Evolutionary conservation across 768 basidiomycete species (phyloP), one percentile per base, ranked within the genome.

Genomic region (Grammothele lineata): DNA sequence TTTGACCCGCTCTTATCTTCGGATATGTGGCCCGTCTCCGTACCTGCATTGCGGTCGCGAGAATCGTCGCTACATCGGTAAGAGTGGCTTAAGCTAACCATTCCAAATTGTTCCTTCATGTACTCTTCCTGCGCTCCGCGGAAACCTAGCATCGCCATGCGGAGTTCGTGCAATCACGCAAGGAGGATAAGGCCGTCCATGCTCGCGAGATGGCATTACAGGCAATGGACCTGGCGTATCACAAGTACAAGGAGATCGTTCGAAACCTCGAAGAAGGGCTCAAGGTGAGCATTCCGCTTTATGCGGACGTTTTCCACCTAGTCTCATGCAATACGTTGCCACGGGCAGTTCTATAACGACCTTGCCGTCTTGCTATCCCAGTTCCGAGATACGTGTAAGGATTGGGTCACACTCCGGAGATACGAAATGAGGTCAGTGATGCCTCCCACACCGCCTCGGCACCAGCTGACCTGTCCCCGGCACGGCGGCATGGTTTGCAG

Each of bases 181-280:
- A 76, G 62, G 87, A 87, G 11, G 92, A 94, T 58, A 76, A 84
- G 1, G 68, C 74, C 10, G 74, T 92, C 14, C 89, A 87, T 57
- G 84, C 83, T 38, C 77, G 96, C 14, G 92, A 95, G 66, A 71
- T 77, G 49, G 87, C 84, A 0, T 66, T 98, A 22, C 90, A 91
- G 60, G 79, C 81, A 11, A 78, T 95, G 35, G 91, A 95, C 53
- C 64, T 85, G 10, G 89, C 93, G 0, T 88, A 88, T 65, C 83
- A 83, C 67, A 92, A 91, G 59, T 96, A 92, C 64, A 73, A 77
- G 44, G 94, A 97, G 62, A 87, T 96, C 12, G 74, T 72, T 2
- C 76, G 78, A 40, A 93, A 98, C 65, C 69, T 96, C 5, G 83
- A 88, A 33, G 95, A 98, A 61, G 94, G 94, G 5, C 74, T 87